A percentile compares a stretch with the other conserved stretches of the same genome.
These are phyloP conservation scores for Fusarium tuaranense DNA, from an alignment of 2,329 filamentous ascomycete species.

Conservation along the genomic window DNA sequence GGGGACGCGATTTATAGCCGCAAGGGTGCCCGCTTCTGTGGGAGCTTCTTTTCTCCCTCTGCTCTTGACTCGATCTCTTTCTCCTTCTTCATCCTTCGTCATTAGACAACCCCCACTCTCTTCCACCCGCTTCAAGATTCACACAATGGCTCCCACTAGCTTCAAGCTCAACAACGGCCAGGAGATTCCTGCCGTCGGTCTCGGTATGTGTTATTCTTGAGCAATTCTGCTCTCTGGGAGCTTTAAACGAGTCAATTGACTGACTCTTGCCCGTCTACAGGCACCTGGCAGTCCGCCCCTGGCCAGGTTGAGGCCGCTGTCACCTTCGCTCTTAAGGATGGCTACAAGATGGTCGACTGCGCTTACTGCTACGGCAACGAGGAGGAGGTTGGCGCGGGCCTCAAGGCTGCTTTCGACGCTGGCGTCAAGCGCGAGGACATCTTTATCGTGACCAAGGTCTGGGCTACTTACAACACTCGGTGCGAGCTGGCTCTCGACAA, in stretches of 20 bases:
- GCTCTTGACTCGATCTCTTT: conserved; percentile 15
- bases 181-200: conserved; percentile 72
- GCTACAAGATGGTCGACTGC: conserved; percentile 74
- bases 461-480: conserved; percentile 81
- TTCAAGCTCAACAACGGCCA: conserved; percentile 75
- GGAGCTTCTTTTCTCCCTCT: conserved; percentile 9
- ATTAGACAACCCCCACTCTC: conserved; percentile 5
- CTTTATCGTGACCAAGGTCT: conserved; percentile 88
- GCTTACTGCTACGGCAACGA: conserved; percentile 87
- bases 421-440: conserved; percentile 82
- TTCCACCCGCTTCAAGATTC: conserved; percentile 4
- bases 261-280: conserved; percentile 49
- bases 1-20: conserved; percentile 34
- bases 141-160: conserved; percentile 63
- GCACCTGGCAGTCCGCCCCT: conserved; percentile 73
- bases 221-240: background rate
- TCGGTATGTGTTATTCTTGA: conserved; percentile 59
- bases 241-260: conserved; percentile 7
- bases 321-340: conserved; percentile 66
- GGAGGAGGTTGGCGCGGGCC: conserved; percentile 82
- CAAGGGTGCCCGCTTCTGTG: conserved; percentile 16
- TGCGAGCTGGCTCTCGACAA: conserved; percentile 78
- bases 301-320: conserved; percentile 71
- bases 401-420: conserved; percentile 77
- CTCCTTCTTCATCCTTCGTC: conserved; percentile 4